Conservation (phyloP, 176 grass and related monocot genomes). For the Oryza longistaminata region DNA sequence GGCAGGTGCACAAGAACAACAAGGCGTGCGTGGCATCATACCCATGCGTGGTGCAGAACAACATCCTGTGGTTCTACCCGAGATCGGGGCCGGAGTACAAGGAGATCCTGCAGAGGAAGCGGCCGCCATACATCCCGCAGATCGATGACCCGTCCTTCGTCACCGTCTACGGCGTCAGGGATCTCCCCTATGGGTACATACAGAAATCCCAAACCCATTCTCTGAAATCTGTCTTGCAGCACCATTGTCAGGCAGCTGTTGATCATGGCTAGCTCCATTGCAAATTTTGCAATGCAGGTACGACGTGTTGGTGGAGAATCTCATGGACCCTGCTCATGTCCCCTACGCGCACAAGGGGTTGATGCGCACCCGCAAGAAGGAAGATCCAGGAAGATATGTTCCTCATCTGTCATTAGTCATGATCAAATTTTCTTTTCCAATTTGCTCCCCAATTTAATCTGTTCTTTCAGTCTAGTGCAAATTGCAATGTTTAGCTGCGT, state of each 20-base stretch:
- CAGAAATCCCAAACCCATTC: background rate
- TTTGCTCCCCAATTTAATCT: background rate
- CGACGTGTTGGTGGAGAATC: constrained; percentile 80
- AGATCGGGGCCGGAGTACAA: constrained; percentile 50
- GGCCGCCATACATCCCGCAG: constrained; percentile 65
- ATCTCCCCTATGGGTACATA: constrained; percentile 85
- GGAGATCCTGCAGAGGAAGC: constrained; percentile 56
- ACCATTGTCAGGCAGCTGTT: too few relatives aligned
- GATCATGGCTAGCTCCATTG: too few relatives aligned
- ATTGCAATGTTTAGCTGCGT: background rate
- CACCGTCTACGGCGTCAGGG: constrained; percentile 54
- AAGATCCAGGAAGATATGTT: constrained; percentile 82
- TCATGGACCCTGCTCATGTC: constrained; percentile 87
- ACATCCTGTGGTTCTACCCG: constrained; percentile 90
- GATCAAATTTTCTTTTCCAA: background rate
- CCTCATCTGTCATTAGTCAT: background rate
- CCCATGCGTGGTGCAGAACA: constrained; percentile 78
- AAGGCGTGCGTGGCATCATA: constrained; percentile 83
- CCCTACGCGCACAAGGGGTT: constrained; percentile 80
- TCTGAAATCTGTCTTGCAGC: too few relatives aligned
- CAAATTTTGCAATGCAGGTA: constrained; percentile 43
- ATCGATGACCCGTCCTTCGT: constrained; percentile 79
- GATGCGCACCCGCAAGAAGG: constrained; percentile 22
- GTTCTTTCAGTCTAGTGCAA: background rate
- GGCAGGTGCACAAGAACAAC: constrained; percentile 65